phyloP scores from a whole-genome alignment of 306 rosid genomes.

The Betula pendula region DNA sequence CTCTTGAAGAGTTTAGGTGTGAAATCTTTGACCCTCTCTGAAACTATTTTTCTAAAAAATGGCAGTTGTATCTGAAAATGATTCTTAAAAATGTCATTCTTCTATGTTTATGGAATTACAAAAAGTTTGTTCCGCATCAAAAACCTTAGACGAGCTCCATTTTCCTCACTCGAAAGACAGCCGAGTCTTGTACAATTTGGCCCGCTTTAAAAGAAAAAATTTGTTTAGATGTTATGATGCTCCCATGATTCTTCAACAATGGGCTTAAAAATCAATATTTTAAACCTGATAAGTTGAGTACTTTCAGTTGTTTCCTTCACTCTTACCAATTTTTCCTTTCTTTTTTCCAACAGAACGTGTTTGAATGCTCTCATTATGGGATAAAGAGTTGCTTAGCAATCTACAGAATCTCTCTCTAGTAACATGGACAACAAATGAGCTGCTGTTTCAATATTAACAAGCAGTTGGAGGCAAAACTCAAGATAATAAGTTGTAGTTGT shows the following conservation, averaged over 20 bases:
- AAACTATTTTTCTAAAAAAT: background rate
- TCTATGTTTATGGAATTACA: background rate
- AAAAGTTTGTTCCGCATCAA: background rate
- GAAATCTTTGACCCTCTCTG: background rate
- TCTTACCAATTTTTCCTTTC: constrained; percentile 3
- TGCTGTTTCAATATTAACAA: constrained; percentile 42
- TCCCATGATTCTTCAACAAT: too few relatives aligned
- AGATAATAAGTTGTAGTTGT: too few relatives aligned
- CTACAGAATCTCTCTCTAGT: constrained; percentile 26
- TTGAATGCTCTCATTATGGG: constrained; percentile 28
- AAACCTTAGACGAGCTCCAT: background rate
- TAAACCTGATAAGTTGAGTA: too few relatives aligned
- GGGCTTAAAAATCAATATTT: too few relatives aligned
- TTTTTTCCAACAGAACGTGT: constrained; percentile 35
- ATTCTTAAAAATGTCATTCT: background rate
- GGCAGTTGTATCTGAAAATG: background rate
- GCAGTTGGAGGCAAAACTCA: background rate
- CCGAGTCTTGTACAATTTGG: too few relatives aligned
- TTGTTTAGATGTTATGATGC: too few relatives aligned
- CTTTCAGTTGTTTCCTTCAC: background rate
- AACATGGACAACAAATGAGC: constrained; percentile 83
- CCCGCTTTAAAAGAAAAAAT: too few relatives aligned
- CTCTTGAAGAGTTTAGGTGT: constrained; percentile 63
- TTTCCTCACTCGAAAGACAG: background rate
- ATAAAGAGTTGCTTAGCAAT: constrained; percentile 37